Evolutionary conservation across 305 asterid species (phyloP).

Genomic region (Ilex paraguariensis): DNA sequence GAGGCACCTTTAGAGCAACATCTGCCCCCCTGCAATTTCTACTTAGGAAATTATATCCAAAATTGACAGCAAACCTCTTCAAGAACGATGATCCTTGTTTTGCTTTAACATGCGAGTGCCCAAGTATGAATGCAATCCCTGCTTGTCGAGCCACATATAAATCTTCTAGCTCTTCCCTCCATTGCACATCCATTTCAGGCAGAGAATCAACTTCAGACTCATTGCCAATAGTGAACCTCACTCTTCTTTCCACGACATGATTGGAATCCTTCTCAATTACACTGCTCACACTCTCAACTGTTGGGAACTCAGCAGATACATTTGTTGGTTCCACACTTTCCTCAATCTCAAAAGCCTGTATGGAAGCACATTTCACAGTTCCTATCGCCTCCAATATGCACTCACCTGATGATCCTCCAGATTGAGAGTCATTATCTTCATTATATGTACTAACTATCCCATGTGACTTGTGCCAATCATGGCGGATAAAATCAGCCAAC

Average conservation of each 20-base stretch:
- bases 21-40: conserved; percentile 5
- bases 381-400: conserved; percentile 2
- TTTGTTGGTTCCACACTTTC: background rate
- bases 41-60: conserved; percentile 1
- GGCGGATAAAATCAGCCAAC: conserved; percentile 1
- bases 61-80: background rate
- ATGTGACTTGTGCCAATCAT: background rate
- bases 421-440: background rate
- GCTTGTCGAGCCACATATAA: background rate
- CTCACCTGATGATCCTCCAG: background rate
- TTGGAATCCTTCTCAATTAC: background rate
- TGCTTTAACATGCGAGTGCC: conserved; percentile 6
- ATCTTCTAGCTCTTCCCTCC: conserved; percentile 2
- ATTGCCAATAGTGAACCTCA: background rate
- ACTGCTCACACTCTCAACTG: background rate
- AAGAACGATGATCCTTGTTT: conserved; percentile 2
- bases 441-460: too few relatives aligned
- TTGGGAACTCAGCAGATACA: background rate
- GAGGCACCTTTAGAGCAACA: conserved; percentile 3
- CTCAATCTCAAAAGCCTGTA: background rate
- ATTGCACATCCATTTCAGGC: background rate
- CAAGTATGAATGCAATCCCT: conserved; percentile 4
- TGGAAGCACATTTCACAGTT: background rate
- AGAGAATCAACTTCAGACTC: background rate
- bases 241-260: background rate